Conservation (phyloP, 192 early-diverging fungal species). For the Entomortierella chlamydospora region DNA sequence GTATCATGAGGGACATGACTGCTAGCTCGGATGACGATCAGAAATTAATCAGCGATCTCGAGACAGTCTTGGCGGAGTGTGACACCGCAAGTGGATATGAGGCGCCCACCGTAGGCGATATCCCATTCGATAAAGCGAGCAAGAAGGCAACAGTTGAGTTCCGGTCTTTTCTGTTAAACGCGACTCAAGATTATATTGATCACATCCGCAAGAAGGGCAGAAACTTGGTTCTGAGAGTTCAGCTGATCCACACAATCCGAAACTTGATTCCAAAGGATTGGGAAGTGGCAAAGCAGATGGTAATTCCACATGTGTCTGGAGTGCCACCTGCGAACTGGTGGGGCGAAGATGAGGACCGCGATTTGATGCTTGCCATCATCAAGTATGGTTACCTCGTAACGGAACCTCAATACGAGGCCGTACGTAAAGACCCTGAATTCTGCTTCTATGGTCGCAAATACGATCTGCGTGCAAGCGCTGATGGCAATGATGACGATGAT, state of each 20-base stretch:
- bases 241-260: conserved; percentile 81
- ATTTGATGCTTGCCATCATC: conserved; percentile 81
- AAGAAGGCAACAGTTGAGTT: conserved; percentile 75
- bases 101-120: conserved; percentile 51
- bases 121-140: conserved; percentile 74
- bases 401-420: conserved; percentile 54
- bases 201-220: conserved; percentile 74
- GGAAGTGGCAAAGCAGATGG: conserved; percentile 68
- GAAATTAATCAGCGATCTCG: conserved; percentile 72
- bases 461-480: conserved; percentile 47
- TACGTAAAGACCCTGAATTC: conserved; percentile 66
- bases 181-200: conserved; percentile 79
- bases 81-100: conserved; percentile 59
- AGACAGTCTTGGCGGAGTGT: conserved; percentile 57
- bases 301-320: conserved; percentile 74
- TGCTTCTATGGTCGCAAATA: conserved; percentile 66
- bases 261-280: conserved; percentile 74
- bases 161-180: conserved; percentile 76
- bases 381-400: conserved; percentile 78
- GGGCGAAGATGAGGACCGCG: conserved; percentile 85
- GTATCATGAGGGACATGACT: conserved; percentile 61
- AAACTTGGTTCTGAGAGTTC: conserved; percentile 78
- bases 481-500: conserved; percentile 54
- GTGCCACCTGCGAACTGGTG: conserved; percentile 74
- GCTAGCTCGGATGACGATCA: conserved; percentile 67